Conservation (phyloP, 257 asterid genomes). For the Solanum acaule region DNA sequence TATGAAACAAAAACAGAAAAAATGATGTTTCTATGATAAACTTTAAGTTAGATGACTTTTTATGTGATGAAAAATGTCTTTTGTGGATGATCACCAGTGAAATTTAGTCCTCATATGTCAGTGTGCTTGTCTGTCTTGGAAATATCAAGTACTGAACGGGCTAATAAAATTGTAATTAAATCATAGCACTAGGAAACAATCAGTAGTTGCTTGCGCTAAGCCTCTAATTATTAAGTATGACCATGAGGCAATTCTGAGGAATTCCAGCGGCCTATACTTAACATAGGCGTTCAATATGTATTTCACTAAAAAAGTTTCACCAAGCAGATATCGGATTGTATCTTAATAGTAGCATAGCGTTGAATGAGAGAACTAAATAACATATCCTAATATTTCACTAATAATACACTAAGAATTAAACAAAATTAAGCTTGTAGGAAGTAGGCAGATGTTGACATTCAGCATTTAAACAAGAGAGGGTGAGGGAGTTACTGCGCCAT, state of each 20-base stretch:
- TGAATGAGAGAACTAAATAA: not conserved
- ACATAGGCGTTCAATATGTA: not conserved
- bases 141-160: not conserved
- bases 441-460: not conserved
- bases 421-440: not conserved
- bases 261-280: not conserved
- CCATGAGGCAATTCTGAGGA: not conserved
- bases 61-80: not conserved
- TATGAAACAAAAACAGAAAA: not conserved
- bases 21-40: not conserved
- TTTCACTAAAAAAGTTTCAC: not conserved
- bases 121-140: not conserved
- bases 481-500: conserved; percentile 65
- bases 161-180: not conserved
- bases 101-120: not conserved
- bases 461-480: not conserved
- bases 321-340: not conserved
- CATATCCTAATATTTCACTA: too few species aligned
- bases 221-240: not conserved
- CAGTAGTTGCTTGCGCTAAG: not conserved
- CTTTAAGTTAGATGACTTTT: not conserved
- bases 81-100: not conserved
- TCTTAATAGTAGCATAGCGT: not conserved
- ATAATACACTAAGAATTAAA: not conserved
- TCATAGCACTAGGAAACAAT: not conserved